These are phyloP conservation scores for Colletotrichum viniferum DNA, from an alignment of 2,329 filamentous ascomycete species.

Conservation along the genomic window DNA sequence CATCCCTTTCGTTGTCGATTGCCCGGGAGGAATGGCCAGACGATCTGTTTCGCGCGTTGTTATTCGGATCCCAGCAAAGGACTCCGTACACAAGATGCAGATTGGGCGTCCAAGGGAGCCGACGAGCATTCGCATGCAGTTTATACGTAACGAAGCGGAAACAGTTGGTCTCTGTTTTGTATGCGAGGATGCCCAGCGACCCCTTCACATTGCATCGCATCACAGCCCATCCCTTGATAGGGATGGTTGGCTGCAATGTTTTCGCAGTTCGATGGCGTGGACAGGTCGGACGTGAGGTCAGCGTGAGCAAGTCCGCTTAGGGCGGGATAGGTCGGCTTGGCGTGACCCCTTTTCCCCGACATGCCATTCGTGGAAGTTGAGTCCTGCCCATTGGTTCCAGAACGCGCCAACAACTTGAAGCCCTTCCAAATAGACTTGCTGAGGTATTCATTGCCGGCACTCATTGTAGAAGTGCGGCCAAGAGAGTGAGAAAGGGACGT, in stretches of 20 bases:
- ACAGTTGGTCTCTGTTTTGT: background rate
- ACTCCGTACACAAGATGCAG: background rate
- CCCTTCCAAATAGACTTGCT: background rate
- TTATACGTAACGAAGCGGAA: background rate
- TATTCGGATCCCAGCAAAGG: background rate
- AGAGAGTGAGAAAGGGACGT: background rate
- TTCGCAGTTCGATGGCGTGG: background rate
- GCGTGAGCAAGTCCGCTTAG: background rate
- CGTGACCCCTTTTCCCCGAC: slow-evolving; percentile 7
- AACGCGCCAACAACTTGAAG: background rate
- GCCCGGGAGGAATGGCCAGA: background rate
- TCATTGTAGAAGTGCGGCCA: background rate
- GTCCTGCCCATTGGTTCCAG: background rate
- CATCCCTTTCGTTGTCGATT: slow-evolving; percentile 15
- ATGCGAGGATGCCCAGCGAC: background rate
- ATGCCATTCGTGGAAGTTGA: slow-evolving; percentile 14
- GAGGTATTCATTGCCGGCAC: background rate
- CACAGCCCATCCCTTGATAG: background rate
- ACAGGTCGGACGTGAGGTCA: background rate
- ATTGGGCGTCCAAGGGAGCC: background rate
- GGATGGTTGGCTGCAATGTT: background rate
- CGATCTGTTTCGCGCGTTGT: slow-evolving; percentile 4
- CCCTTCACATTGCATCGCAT: background rate
- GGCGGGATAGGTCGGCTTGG: background rate
- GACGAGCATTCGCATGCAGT: background rate